Evolutionary conservation across 441 rosid genomes (phyloP).

Genomic region (Pelargonium citronellum): DNA sequence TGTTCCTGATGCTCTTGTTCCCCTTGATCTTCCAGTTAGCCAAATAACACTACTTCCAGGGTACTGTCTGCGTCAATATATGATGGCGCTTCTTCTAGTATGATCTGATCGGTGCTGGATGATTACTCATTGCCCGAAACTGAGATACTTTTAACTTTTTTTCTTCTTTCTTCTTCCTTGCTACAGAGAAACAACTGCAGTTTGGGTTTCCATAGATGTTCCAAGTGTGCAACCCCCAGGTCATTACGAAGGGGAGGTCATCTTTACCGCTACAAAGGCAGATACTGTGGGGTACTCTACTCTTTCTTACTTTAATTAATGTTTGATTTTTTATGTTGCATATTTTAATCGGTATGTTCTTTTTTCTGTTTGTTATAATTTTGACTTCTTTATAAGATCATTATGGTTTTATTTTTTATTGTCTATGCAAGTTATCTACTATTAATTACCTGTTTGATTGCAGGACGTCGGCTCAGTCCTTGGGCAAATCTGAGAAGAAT

Average conservation of each 20-base stretch:
- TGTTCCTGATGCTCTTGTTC: constrained; percentile 95
- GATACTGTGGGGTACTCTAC: constrained; percentile 48
- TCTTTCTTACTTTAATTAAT: constrained; percentile 11
- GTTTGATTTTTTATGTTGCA: constrained; percentile 9
- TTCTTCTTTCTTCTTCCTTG: constrained; percentile 8
- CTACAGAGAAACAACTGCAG: constrained; percentile 75
- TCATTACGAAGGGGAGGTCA: constrained; percentile 79
- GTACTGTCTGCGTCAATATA: constrained; percentile 36
- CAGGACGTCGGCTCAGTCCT: constrained; percentile 46
- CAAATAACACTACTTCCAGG: constrained; percentile 78
- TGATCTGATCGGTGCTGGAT: constrained; percentile 19
- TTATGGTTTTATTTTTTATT: constrained; percentile 9
- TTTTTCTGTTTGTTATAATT: constrained; percentile 1
- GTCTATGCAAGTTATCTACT: constrained; percentile 6
- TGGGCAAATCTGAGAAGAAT: constrained; percentile 62
- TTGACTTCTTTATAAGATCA: background rate
- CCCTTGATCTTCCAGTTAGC: constrained; percentile 67
- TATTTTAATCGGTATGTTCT: background rate
- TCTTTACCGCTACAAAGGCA: constrained; percentile 56
- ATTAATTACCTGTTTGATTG: constrained; percentile 22
- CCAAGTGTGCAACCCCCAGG: constrained; percentile 82
- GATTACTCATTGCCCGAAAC: constrained; percentile 20
- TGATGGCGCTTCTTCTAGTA: constrained; percentile 12
- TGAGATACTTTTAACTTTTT: constrained; percentile 23
- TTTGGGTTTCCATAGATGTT: constrained; percentile 90